These are phyloP conservation scores for Beauveria pseudobassiana DNA, from an alignment of 2,329 filamentous ascomycete genomes.

Conservation along the genomic window DNA sequence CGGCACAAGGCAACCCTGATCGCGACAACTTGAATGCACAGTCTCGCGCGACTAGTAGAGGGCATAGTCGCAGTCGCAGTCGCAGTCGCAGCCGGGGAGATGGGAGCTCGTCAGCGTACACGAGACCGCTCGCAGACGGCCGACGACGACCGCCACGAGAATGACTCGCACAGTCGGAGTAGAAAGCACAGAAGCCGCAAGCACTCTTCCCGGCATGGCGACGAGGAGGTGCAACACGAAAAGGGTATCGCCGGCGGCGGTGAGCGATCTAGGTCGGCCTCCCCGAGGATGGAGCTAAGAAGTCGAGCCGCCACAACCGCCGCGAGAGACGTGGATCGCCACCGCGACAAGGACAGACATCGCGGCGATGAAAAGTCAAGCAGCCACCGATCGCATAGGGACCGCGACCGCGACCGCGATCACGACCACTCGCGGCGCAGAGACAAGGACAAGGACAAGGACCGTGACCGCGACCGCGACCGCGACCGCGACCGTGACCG, in stretches of 20 bases:
- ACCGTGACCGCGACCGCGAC: slow-evolving; percentile 20
- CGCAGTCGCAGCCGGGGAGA: slow-evolving; percentile 29
- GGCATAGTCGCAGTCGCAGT: slow-evolving; percentile 20
- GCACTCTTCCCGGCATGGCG: slow-evolving; percentile 34
- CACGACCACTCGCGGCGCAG: slow-evolving; percentile 19
- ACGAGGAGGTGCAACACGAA: slow-evolving; percentile 32
- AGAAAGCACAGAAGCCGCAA: slow-evolving; percentile 40
- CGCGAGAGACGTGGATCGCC: slow-evolving; percentile 40
- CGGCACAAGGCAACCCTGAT: slow-evolving; percentile 15
- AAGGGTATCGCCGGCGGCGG: slow-evolving; percentile 29
- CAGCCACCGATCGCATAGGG: slow-evolving; percentile 33
- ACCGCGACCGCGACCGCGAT: slow-evolving; percentile 25
- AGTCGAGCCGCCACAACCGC: slow-evolving; percentile 53
- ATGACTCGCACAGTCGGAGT: slow-evolving; percentile 37
- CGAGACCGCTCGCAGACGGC: slow-evolving; percentile 48
- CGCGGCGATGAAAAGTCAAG: slow-evolving; percentile 36
- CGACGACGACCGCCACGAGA: slow-evolving; percentile 39
- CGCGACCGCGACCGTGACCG: slow-evolving; percentile 10
- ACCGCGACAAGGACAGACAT: slow-evolving; percentile 39
- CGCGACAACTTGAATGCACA: slow-evolving; percentile 26
- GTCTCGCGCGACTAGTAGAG: slow-evolving; percentile 26
- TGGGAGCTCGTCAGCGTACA: slow-evolving; percentile 41
- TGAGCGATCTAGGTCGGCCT: slow-evolving; percentile 57
- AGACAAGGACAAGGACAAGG: slow-evolving; percentile 17
- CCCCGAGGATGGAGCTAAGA: slow-evolving; percentile 46